phyloP scores from a whole-genome alignment of 1,284 basidiomycete genomes.

The Cutaneotrichosporon spelunceum region DNA sequence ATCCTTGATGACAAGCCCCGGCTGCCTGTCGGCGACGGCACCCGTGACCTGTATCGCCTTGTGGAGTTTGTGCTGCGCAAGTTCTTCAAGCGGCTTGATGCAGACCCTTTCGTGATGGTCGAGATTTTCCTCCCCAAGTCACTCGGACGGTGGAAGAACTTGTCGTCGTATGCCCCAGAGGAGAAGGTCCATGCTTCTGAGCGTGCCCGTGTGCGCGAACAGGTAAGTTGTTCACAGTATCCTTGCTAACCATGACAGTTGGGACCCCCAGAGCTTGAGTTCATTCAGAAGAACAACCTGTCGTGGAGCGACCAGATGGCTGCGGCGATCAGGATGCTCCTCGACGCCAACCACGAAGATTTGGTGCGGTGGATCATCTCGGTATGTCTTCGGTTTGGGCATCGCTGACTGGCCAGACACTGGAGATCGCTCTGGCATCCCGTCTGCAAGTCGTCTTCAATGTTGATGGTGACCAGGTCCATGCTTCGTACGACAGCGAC shows the following conservation, averaged over 20 bases:
- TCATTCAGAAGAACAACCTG: slow-evolving; percentile 71
- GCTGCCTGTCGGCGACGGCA: slow-evolving; percentile 69
- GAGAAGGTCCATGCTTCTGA: slow-evolving; percentile 55
- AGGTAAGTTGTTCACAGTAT: slow-evolving; percentile 37
- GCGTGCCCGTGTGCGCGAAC: slow-evolving; percentile 46
- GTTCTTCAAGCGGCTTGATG: slow-evolving; percentile 82
- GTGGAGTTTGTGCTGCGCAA: slow-evolving; percentile 80
- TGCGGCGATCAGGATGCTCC: slow-evolving; percentile 70
- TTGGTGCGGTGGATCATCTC: slow-evolving; percentile 76
- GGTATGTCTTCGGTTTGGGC: slow-evolving; percentile 54
- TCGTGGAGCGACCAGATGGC: slow-evolving; percentile 87
- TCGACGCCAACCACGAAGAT: slow-evolving; percentile 62
- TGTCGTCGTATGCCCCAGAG: slow-evolving; percentile 62
- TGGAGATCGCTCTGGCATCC: slow-evolving; percentile 63
- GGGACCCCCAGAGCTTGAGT: slow-evolving; percentile 64
- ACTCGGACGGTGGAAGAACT: slow-evolving; percentile 76
- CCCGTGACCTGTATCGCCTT: slow-evolving; percentile 75
- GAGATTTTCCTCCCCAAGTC: slow-evolving; percentile 90
- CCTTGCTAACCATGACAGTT: slow-evolving; percentile 26
- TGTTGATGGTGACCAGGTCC: slow-evolving; percentile 57
- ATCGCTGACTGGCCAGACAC: slow-evolving; percentile 56
- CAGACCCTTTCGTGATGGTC: slow-evolving; percentile 76
- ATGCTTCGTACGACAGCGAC: slow-evolving; percentile 50
- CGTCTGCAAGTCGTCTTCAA: slow-evolving; percentile 68
- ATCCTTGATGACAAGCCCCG: slow-evolving; percentile 73